Conservation (phyloP, 768 basidiomycete species). For the Kwoniella heveanensis region DNA sequence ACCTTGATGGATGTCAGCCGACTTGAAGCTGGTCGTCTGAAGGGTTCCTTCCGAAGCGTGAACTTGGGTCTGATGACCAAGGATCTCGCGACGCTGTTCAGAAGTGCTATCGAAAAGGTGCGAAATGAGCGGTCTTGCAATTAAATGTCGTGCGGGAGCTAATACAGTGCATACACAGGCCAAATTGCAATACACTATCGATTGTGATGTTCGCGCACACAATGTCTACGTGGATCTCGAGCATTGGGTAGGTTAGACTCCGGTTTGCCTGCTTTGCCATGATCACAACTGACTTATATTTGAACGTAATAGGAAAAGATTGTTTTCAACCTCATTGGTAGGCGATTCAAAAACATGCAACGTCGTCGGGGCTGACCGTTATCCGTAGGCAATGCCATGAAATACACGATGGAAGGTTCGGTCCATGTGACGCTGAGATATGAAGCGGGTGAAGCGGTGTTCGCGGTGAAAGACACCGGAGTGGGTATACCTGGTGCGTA, state of each 20-base stretch:
- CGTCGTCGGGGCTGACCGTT: background rate
- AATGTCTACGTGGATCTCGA: constrained; percentile 54
- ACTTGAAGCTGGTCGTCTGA: constrained; percentile 53
- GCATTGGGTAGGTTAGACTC: constrained; percentile 35
- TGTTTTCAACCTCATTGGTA: constrained; percentile 56
- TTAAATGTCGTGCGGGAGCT: background rate
- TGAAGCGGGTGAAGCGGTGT: constrained; percentile 30
- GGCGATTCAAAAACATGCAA: background rate
- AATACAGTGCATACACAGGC: constrained; percentile 10
- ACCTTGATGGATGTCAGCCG: constrained; percentile 58
- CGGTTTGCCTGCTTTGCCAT: background rate
- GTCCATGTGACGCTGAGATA: constrained; percentile 51
- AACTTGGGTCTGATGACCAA: constrained; percentile 51
- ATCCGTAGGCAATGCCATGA: constrained; percentile 53
- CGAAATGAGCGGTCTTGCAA: constrained; percentile 17
- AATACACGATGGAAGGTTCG: constrained; percentile 48
- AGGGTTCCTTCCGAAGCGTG: constrained; percentile 52
- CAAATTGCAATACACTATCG: constrained; percentile 45
- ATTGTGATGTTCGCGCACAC: constrained; percentile 40
- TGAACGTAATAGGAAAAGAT: constrained; percentile 49
- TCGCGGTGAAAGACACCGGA: constrained; percentile 55
- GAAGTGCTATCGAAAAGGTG: constrained; percentile 55
- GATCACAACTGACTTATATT: background rate
- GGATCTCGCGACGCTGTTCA: constrained; percentile 56
- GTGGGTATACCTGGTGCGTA: constrained; percentile 56